Conservation (phyloP, 2,329 filamentous ascomycete species). For the Exophiala sp. region DNA sequence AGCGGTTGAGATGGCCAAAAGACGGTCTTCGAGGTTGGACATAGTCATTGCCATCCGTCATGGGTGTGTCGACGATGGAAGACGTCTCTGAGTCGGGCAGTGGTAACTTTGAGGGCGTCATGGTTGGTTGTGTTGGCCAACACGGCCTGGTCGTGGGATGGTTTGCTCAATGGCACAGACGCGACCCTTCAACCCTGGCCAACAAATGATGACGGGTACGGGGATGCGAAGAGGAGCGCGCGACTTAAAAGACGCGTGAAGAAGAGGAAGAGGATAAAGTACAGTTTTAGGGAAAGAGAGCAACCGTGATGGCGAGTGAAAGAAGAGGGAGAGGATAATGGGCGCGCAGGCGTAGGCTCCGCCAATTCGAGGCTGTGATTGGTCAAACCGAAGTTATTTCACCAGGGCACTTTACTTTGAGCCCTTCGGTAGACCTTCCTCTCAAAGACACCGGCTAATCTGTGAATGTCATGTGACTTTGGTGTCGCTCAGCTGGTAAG, state of each 20-base stretch:
- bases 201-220: background rate
- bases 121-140: slow-evolving; percentile 28
- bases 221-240: background rate
- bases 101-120: slow-evolving; percentile 38
- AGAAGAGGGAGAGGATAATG: slow-evolving; percentile 3
- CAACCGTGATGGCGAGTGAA: slow-evolving; percentile 1
- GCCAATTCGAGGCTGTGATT: slow-evolving; percentile 51
- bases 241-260: slow-evolving; percentile 3
- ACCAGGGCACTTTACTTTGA: slow-evolving; percentile 27
- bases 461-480: background rate
- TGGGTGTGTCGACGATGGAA: slow-evolving; percentile 43
- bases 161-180: slow-evolving; percentile 16
- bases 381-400: slow-evolving; percentile 49
- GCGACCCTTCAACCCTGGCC: slow-evolving; percentile 4
- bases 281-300: slow-evolving; percentile 11
- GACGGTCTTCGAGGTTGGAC: slow-evolving; percentile 28
- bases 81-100: slow-evolving; percentile 37
- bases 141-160: slow-evolving; percentile 16
- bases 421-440: background rate
- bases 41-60: slow-evolving; percentile 36
- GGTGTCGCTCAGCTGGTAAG: background rate
- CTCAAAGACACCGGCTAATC: too few relatives aligned
- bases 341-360: slow-evolving; percentile 44
- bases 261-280: slow-evolving; percentile 1
- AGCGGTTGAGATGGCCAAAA: slow-evolving; percentile 28